Conservation (phyloP, 2,329 filamentous ascomycete genomes). For the Monosporascus sp. region DNA sequence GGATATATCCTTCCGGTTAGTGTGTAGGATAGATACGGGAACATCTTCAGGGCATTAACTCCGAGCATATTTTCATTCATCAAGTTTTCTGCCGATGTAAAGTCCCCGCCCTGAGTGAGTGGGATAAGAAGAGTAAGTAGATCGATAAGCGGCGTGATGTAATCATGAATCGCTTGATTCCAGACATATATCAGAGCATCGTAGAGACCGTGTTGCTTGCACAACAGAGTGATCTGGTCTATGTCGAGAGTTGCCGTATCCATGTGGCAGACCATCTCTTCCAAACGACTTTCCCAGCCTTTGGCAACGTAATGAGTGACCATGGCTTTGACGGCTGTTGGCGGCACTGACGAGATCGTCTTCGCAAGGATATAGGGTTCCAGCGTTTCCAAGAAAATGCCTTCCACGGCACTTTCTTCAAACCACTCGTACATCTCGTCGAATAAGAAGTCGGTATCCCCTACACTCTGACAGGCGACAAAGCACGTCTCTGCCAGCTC, state of each 20-base stretch:
- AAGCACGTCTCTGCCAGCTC: slow-evolving; percentile 83
- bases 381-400: slow-evolving; percentile 79
- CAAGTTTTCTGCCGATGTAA: slow-evolving; percentile 44
- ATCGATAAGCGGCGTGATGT: slow-evolving; percentile 84
- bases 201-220: slow-evolving; percentile 87
- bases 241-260: slow-evolving; percentile 88
- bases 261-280: slow-evolving; percentile 92
- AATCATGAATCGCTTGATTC: slow-evolving; percentile 86
- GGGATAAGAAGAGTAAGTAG: slow-evolving; percentile 65
- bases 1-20: slow-evolving; percentile 91
- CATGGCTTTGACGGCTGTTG: slow-evolving; percentile 78
- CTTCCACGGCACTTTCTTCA: slow-evolving; percentile 67
- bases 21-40: slow-evolving; percentile 88
- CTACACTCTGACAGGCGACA: slow-evolving; percentile 71
- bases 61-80: slow-evolving; percentile 58
- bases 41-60: slow-evolving; percentile 80
- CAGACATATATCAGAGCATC: slow-evolving; percentile 96
- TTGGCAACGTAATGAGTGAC: slow-evolving; percentile 74
- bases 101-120: slow-evolving; percentile 51
- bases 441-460: slow-evolving; percentile 78
- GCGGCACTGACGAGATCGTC: slow-evolving; percentile 69
- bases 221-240: slow-evolving; percentile 84
- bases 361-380: slow-evolving; percentile 83
- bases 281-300: slow-evolving; percentile 71
- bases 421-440: slow-evolving; percentile 88